phyloP scores from a whole-genome alignment of 164 flowering plant genomes.

The Vitis labrusca region DNA sequence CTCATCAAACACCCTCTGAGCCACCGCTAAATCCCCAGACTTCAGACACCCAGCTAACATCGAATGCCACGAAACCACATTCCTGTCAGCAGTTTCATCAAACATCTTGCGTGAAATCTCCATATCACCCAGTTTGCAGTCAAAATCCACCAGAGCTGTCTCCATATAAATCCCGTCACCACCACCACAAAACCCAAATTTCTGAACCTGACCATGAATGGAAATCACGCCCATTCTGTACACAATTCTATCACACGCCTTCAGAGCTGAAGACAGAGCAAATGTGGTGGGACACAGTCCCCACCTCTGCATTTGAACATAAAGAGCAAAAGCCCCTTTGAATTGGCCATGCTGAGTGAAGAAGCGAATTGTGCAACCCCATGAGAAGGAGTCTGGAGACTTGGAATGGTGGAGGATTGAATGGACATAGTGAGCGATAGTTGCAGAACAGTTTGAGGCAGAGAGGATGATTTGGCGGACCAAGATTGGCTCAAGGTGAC shows the following conservation, averaged over 20 bases:
- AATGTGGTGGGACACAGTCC: constrained; percentile 26
- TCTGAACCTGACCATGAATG: constrained; percentile 34
- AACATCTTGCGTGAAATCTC: constrained; percentile 30
- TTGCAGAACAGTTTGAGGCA: constrained; percentile 5
- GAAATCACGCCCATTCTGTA: constrained; percentile 17
- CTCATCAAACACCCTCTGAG: constrained; percentile 41
- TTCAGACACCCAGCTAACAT: constrained; percentile 37
- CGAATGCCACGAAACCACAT: constrained; percentile 54
- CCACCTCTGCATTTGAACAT: constrained; percentile 22
- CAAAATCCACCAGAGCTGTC: constrained; percentile 34
- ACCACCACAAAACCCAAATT: constrained; percentile 24
- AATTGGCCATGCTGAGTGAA: constrained; percentile 27
- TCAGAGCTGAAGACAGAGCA: constrained; percentile 36
- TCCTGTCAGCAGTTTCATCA: constrained; percentile 25
- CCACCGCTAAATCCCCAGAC: constrained; percentile 30
- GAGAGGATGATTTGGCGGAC: constrained; percentile 23
- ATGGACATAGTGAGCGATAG: constrained; percentile 17
- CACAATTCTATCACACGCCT: constrained; percentile 29
- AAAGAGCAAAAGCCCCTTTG: constrained; percentile 23
- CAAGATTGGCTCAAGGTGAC: constrained; percentile 24
- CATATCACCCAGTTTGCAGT: constrained; percentile 34
- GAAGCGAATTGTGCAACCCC: constrained; percentile 28
- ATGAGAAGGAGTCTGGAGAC: constrained; percentile 25
- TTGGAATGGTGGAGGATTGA: constrained; percentile 18
- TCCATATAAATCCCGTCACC: constrained; percentile 23